Conservation (phyloP, 306 rosid species). For the Quercus ilex region DNA sequence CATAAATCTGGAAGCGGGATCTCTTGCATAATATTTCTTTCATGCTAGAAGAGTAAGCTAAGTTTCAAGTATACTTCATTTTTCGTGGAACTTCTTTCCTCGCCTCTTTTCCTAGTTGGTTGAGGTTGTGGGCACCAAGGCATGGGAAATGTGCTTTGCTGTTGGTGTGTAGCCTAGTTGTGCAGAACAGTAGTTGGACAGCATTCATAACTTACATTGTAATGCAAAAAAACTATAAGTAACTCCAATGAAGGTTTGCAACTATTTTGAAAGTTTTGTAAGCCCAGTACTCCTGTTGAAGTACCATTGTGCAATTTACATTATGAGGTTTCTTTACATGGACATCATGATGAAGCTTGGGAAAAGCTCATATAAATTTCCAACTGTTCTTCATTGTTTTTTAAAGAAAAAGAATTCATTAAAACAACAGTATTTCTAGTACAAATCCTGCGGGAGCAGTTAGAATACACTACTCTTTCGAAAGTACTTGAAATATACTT, state of each 20-base stretch:
- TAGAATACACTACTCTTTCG: too few relatives aligned
- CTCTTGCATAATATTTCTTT: background rate
- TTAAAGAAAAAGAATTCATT: too few relatives aligned
- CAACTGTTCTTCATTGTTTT: too few relatives aligned
- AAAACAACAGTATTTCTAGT: too few relatives aligned
- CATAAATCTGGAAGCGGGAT: slow-evolving; percentile 9
- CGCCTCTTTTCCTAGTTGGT: slow-evolving; percentile 16
- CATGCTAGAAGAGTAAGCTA: slow-evolving; percentile 6
- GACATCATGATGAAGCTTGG: background rate
- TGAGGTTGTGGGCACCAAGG: slow-evolving; percentile 21
- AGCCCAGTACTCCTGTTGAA: slow-evolving; percentile 5
- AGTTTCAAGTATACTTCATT: background rate
- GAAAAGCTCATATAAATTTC: background rate
- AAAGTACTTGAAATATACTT: too few relatives aligned
- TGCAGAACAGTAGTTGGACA: slow-evolving; percentile 39
- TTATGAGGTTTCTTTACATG: background rate
- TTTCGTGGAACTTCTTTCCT: background rate
- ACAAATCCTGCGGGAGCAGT: too few relatives aligned
- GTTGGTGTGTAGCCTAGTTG: slow-evolving; percentile 24
- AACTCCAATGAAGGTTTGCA: slow-evolving; percentile 29
- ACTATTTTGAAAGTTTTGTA: slow-evolving; percentile 28
- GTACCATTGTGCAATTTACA: background rate
- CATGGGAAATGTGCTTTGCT: slow-evolving; percentile 22
- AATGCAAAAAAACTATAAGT: slow-evolving; percentile 29
- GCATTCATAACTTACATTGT: slow-evolving; percentile 31